These are phyloP conservation scores for Encephalitozoon hellem DNA, from an alignment of 371 early-diverging fungal genomes.

Conservation along the genomic window DNA sequence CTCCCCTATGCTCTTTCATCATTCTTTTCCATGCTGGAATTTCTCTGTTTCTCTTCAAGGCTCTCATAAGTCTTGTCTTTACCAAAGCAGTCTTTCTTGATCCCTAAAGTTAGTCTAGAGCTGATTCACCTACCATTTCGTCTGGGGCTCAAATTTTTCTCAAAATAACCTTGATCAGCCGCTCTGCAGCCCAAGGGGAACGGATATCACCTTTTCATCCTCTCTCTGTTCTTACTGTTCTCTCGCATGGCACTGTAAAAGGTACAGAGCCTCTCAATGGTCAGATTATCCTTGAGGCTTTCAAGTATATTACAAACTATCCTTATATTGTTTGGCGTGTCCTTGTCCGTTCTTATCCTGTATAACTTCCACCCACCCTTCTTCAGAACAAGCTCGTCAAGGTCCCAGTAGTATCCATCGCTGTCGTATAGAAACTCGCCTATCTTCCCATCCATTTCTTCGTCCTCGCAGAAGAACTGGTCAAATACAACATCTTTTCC, in stretches of 20 bases:
- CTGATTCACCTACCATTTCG: not conserved
- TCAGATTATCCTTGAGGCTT: slow-evolving; percentile 70
- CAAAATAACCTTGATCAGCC: not conserved
- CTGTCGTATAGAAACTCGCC: slow-evolving; percentile 59
- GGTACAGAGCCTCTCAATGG: slow-evolving; percentile 61
- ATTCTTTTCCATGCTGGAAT: slow-evolving; percentile 59
- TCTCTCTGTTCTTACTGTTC: slow-evolving; percentile 37
- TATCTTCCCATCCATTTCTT: slow-evolving; percentile 43
- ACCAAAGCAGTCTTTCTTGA: slow-evolving; percentile 49
- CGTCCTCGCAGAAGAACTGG: not conserved
- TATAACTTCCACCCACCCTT: slow-evolving; percentile 69
- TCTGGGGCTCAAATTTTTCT: not conserved
- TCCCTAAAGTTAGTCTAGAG: slow-evolving; percentile 29
- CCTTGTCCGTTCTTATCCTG: slow-evolving; percentile 75
- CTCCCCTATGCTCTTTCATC: slow-evolving; percentile 47
- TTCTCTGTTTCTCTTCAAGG: slow-evolving; percentile 53
- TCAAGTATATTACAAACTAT: slow-evolving; percentile 66
- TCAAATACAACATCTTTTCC: slow-evolving; percentile 31
- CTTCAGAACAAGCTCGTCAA: slow-evolving; percentile 18
- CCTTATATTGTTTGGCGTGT: slow-evolving; percentile 67
- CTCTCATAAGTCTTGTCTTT: slow-evolving; percentile 58
- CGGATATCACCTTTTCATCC: not conserved
- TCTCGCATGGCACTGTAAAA: slow-evolving; percentile 37
- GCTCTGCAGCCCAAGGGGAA: not conserved
- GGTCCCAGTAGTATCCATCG: slow-evolving; percentile 40